phyloP scores from a whole-genome alignment of 1,284 basidiomycete species.

The Sanghuangporus sanghuang region DNA sequence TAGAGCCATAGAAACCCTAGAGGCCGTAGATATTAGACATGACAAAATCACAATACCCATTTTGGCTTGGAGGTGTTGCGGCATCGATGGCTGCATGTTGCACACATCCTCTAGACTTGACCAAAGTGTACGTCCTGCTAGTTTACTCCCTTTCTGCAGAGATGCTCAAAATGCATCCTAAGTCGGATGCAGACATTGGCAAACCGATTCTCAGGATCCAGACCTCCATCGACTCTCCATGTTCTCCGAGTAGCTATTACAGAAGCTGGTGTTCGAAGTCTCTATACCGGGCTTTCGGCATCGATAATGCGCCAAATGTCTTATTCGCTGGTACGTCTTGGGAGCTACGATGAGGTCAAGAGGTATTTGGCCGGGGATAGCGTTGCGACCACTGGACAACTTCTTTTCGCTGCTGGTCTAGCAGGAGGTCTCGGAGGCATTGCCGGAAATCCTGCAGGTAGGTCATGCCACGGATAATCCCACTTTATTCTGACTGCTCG shows the following conservation, averaged over 20 bases:
- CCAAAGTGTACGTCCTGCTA: constrained; percentile 61
- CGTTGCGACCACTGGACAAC: constrained; percentile 41
- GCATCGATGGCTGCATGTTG: constrained; percentile 66
- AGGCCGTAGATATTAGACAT: background rate
- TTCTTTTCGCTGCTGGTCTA: constrained; percentile 61
- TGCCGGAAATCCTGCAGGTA: constrained; percentile 77
- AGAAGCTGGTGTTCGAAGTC: constrained; percentile 61
- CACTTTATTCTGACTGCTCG: background rate
- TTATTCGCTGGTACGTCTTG: constrained; percentile 84
- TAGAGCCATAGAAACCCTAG: background rate
- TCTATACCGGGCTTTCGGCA: constrained; percentile 82
- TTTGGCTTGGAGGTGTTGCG: constrained; percentile 14
- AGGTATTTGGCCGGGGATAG: constrained; percentile 32
- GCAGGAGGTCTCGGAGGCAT: constrained; percentile 79
- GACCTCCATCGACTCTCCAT: constrained; percentile 50
- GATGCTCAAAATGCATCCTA: constrained; percentile 7
- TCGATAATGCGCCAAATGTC: constrained; percentile 89
- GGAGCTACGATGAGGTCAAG: constrained; percentile 79
- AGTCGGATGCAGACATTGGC: constrained; percentile 77
- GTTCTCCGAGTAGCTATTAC: constrained; percentile 53
- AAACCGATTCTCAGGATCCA: constrained; percentile 30
- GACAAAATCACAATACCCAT: constrained; percentile 10
- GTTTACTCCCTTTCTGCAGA: constrained; percentile 12
- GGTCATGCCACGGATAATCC: constrained; percentile 20
- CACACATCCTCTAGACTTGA: constrained; percentile 83